phyloP scores from a whole-genome alignment of 2,329 filamentous ascomycete species.

The Phaeosphaeriaceae sp. region DNA sequence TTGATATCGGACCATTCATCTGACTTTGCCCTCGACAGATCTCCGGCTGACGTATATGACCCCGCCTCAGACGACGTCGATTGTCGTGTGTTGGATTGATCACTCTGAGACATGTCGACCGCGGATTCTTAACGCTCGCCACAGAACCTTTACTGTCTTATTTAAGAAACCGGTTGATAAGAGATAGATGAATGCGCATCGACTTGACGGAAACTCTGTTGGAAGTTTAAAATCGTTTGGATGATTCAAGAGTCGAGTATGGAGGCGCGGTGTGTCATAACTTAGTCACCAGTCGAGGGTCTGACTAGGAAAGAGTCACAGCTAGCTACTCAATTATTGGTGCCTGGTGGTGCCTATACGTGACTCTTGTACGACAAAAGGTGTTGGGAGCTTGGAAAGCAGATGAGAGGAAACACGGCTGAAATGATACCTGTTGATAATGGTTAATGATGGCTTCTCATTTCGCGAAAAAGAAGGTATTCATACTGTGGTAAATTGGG shows the following conservation, averaged over 20 bases:
- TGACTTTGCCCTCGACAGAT: constrained; percentile 26
- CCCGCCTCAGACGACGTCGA: constrained; percentile 12
- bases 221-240: no score
- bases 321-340: constrained; percentile 20
- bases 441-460: constrained; percentile 16
- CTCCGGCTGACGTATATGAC: constrained; percentile 10
- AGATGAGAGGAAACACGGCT: constrained; percentile 5
- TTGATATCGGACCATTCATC: constrained; percentile 74
- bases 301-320: constrained; percentile 12
- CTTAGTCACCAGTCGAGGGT: no score
- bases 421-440: constrained; percentile 6
- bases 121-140: not conserved
- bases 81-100: constrained; percentile 22
- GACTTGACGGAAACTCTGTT: no score
- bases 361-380: constrained; percentile 15
- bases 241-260: no score
- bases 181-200: no score
- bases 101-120: constrained; percentile 30
- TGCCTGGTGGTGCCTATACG: constrained; percentile 12
- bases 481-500: constrained; percentile 25
- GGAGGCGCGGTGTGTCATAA: no score
- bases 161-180: no score
- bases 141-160: not conserved
- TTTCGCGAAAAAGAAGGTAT: constrained; percentile 20
- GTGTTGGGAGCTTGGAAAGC: constrained; percentile 9